A percentile compares a stretch with the other conserved stretches of the same genome.
Evolutionary conservation across 257 asterid species (phyloP).

Genomic region (Gentiana macrophylla): DNA sequence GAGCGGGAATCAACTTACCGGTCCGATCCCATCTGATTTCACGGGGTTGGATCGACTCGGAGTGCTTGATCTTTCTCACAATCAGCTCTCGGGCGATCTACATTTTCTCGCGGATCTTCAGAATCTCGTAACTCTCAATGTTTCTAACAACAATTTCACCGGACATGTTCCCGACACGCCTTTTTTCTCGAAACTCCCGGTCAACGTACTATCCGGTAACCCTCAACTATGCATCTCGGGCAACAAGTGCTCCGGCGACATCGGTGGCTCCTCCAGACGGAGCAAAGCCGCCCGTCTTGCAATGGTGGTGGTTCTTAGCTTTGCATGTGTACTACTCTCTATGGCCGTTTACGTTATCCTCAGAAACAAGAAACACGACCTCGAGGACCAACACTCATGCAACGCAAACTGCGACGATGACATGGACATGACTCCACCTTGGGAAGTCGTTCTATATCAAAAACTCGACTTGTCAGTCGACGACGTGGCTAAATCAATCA

Average conservation of each 20-base stretch:
- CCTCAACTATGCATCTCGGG: slow-evolving; percentile 47
- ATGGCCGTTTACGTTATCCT: slow-evolving; percentile 56
- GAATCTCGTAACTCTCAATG: slow-evolving; percentile 62
- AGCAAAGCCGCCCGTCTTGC: slow-evolving; percentile 55
- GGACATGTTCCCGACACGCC: slow-evolving; percentile 64
- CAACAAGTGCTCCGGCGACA: slow-evolving; percentile 27
- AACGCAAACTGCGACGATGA: slow-evolving; percentile 31
- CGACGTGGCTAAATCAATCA: slow-evolving; percentile 43
- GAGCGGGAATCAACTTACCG: slow-evolving; percentile 62
- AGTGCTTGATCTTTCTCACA: slow-evolving; percentile 65
- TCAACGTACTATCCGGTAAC: slow-evolving; percentile 49
- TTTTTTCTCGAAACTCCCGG: slow-evolving; percentile 61
- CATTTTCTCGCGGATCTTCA: slow-evolving; percentile 42
- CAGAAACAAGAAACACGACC: slow-evolving; percentile 32
- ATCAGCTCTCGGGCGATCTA: slow-evolving; percentile 66
- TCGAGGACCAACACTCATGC: slow-evolving; percentile 16
- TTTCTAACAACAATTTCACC: slow-evolving; percentile 60
- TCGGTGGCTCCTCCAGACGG: slow-evolving; percentile 16
- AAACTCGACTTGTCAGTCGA: slow-evolving; percentile 48
- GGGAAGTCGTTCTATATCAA: slow-evolving; percentile 77
- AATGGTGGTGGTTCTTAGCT: slow-evolving; percentile 55
- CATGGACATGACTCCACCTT: slow-evolving; percentile 53
- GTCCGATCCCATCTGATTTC: slow-evolving; percentile 56
- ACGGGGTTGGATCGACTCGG: slow-evolving; percentile 52
- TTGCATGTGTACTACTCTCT: slow-evolving; percentile 41